Percentiles rank a stretch among this genome's conserved stretches.
Evolutionary conservation across 1,139 yeast species (phyloP).

Genomic region (Schizosaccharomyces versatilis): DNA sequence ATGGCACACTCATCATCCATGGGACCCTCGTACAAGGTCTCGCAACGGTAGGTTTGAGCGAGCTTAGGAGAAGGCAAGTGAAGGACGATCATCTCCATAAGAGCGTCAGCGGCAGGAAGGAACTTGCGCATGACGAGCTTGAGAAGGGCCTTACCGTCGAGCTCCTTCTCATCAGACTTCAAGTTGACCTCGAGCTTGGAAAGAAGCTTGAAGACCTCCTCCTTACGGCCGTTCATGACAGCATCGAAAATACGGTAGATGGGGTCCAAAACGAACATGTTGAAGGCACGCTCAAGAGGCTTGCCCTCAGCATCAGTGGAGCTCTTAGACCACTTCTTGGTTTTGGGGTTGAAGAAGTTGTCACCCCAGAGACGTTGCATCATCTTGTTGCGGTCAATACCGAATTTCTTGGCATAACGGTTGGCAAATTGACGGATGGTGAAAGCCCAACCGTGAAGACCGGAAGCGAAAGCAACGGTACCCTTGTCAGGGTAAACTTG

Average conservation of each 20-base stretch:
- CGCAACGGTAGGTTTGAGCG: constrained; percentile 98
- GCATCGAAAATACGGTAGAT: constrained; percentile 92
- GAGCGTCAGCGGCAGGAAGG: constrained; percentile 99
- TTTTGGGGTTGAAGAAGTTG: constrained; percentile 98
- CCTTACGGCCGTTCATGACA: constrained; percentile 93
- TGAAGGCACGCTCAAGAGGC: constrained; percentile 95
- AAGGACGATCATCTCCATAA: constrained; percentile 93
- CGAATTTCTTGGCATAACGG: constrained; percentile 97
- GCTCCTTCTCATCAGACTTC: constrained; percentile 87
- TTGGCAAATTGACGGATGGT: constrained; percentile 96
- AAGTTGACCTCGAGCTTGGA: constrained; percentile 80
- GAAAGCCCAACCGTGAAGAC: constrained; percentile 99
- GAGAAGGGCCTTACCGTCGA: constrained; percentile 95
- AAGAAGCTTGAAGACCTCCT: constrained; percentile 70
- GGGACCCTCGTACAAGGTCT: constrained; percentile 98
- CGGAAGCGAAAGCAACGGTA: constrained; percentile 99
- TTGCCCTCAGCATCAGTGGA: constrained; percentile 91
- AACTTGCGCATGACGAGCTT: constrained; percentile 98
- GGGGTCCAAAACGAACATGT: constrained; percentile 97
- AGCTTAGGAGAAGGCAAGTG: constrained; percentile 99
- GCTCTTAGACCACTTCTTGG: constrained; percentile 97
- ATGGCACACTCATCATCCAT: constrained; percentile 74
- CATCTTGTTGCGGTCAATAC: constrained; percentile 96
- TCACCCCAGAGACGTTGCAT: constrained; percentile 99
- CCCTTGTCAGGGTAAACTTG: constrained; percentile 98